phyloP scores from a whole-genome alignment of 108 stramenopile species.

The Cyclostephanos invisitatus region DNA sequence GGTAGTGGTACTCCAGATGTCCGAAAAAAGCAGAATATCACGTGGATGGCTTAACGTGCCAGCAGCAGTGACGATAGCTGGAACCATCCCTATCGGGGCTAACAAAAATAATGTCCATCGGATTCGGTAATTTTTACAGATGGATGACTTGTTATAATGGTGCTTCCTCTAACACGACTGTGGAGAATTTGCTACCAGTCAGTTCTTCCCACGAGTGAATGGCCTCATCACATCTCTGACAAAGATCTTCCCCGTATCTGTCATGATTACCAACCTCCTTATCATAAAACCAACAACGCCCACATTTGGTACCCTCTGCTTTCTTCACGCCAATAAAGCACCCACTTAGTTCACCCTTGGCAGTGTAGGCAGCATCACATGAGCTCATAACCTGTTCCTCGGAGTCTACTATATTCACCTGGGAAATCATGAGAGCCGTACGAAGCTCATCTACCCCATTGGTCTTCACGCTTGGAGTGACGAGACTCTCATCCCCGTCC shows the following conservation, averaged over 20 bases:
- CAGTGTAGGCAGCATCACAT: slow-evolving; percentile 70
- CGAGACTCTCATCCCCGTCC: slow-evolving; percentile 75
- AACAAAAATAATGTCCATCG: background rate
- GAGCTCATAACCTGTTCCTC: slow-evolving; percentile 44
- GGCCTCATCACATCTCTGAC: slow-evolving; percentile 86
- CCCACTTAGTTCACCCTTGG: slow-evolving; percentile 63
- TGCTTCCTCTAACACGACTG: slow-evolving; percentile 46
- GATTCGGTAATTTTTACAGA: background rate
- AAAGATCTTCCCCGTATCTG: slow-evolving; percentile 63
- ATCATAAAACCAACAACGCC: slow-evolving; percentile 92
- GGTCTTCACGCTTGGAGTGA: slow-evolving; percentile 78
- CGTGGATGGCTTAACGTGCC: slow-evolving; percentile 5
- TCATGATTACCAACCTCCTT: slow-evolving; percentile 67
- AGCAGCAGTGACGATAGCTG: slow-evolving; percentile 14
- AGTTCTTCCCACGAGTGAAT: slow-evolving; percentile 76
- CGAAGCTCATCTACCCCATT: slow-evolving; percentile 91
- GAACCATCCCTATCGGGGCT: background rate
- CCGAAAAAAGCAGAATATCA: slow-evolving; percentile 5
- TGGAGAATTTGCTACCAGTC: slow-evolving; percentile 64
- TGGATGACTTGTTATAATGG: slow-evolving; percentile 34
- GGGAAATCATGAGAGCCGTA: slow-evolving; percentile 86
- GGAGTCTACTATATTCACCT: slow-evolving; percentile 78
- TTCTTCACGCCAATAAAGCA: slow-evolving; percentile 82
- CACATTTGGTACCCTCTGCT: slow-evolving; percentile 84
- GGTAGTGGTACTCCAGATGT: background rate